Evolutionary conservation across 116 monocot genomes (phyloP).

Genomic region (Iris pallida): DNA sequence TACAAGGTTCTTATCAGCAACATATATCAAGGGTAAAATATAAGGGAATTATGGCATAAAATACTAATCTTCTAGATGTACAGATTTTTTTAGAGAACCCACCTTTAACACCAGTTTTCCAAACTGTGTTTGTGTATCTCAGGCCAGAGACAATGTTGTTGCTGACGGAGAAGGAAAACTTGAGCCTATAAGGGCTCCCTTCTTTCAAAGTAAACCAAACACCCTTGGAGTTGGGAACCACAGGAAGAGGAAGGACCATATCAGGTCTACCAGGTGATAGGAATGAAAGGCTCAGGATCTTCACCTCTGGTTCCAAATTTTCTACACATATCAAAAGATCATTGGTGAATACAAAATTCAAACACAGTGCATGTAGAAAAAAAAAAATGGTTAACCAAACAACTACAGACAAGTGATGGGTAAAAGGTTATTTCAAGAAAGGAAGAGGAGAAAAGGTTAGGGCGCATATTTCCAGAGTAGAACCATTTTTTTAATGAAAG

Average conservation of each 20-base stretch:
- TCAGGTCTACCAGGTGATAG: conserved; percentile 70
- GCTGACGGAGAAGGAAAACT: conserved; percentile 73
- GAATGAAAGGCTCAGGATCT: conserved; percentile 70
- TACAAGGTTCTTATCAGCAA: too few relatives aligned
- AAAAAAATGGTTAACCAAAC: not conserved
- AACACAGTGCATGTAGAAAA: not conserved
- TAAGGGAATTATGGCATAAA: too few relatives aligned
- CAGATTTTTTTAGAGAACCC: not conserved
- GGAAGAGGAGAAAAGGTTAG: not conserved
- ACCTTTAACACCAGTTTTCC: conserved; percentile 92
- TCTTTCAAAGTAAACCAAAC: conserved; percentile 91
- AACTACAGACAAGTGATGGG: not conserved
- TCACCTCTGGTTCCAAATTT: conserved; percentile 79
- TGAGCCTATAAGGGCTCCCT: conserved; percentile 77
- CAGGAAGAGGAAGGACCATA: conserved; percentile 60
- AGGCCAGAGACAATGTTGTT: conserved; percentile 88
- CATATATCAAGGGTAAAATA: too few relatives aligned
- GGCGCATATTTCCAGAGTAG: conserved; percentile 2
- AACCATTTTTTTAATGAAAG: not conserved
- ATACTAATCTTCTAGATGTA: too few relatives aligned
- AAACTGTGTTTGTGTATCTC: conserved; percentile 73
- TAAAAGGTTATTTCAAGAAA: not conserved
- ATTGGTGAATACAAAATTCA: not conserved
- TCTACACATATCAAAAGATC: conserved; percentile 33
- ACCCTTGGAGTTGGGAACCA: conserved; percentile 51